These are phyloP conservation scores for Pichia sp. DNA, from an alignment of 1,139 yeast species.

Conservation along the genomic window DNA sequence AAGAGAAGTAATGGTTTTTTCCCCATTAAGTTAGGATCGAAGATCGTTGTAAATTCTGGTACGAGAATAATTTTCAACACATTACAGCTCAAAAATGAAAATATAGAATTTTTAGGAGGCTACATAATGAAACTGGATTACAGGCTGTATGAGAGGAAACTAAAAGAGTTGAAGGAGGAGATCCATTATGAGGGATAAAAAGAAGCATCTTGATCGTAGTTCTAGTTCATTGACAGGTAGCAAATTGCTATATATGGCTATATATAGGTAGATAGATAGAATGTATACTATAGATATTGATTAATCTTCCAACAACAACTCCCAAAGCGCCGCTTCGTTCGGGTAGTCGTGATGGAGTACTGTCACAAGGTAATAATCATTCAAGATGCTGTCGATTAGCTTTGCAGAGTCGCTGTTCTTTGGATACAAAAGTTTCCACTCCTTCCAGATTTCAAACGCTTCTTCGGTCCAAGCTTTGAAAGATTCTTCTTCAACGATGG, in stretches of 20 bases:
- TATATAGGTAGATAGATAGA: not conserved
- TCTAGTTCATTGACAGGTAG: not conserved
- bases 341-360: conserved; percentile 81
- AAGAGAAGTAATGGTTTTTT: conserved; percentile 20
- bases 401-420: conserved; percentile 50
- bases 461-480: conserved; percentile 93
- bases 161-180: conserved; percentile 25
- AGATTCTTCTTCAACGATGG: conserved; percentile 82
- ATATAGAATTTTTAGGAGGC: conserved; percentile 34
- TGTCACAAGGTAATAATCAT: conserved; percentile 70
- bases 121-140: conserved; percentile 32
- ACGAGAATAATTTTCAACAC: conserved; percentile 25
- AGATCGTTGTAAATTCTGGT: conserved; percentile 30
- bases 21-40: conserved; percentile 35
- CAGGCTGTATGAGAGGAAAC: conserved; percentile 28
- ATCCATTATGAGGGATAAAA: conserved; percentile 21
- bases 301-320: conserved; percentile 39
- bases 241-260: not conserved
- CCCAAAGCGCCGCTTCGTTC: conserved; percentile 77
- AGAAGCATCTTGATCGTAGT: not conserved
- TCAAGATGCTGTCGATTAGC: conserved; percentile 56
- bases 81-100: conserved; percentile 20
- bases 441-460: conserved; percentile 84
- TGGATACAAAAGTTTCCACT: conserved; percentile 84
- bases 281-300: not conserved